Percentiles rank a stretch among this genome's conserved stretches.
phyloP scores from a whole-genome alignment of 2,329 filamentous ascomycete species.

The Epichloe scottii region DNA sequence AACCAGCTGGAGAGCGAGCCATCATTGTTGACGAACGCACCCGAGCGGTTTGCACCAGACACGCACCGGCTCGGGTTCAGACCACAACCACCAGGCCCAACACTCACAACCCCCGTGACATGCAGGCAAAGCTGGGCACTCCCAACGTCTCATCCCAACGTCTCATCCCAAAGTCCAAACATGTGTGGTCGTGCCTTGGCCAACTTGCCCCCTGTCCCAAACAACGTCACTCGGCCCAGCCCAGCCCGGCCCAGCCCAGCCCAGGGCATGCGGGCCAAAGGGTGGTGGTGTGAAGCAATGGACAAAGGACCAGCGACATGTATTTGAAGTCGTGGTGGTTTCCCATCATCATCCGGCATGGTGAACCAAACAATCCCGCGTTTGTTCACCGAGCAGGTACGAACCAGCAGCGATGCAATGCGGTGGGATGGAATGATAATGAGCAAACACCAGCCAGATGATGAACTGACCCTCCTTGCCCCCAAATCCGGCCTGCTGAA shows the following conservation, averaged over 20 bases:
- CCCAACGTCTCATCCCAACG: too few species aligned
- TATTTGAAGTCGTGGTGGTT: neutral
- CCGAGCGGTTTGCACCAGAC: neutral
- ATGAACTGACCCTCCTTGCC: neutral
- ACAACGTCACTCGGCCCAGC: neutral
- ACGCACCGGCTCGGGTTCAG: too few species aligned
- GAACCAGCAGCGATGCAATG: too few species aligned
- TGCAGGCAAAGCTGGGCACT: constrained; percentile 1
- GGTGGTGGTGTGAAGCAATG: neutral
- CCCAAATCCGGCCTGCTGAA: neutral
- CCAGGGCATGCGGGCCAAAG: too few species aligned
- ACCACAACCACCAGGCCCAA: too few species aligned
- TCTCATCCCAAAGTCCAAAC: neutral
- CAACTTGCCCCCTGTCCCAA: neutral
- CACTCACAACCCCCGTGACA: neutral
- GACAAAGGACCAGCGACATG: neutral
- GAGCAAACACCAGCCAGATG: neutral
- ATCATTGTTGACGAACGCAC: too few species aligned
- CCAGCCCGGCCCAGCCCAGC: too few species aligned
- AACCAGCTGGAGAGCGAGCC: too few species aligned
- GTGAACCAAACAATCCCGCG: neutral
- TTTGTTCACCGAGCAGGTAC: neutral
- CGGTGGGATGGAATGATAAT: too few species aligned
- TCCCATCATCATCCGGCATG: neutral
- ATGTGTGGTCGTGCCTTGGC: neutral